Evolutionary conservation across 2,329 filamentous ascomycete species (phyloP).

Genomic region (Clathrospora elynae): DNA sequence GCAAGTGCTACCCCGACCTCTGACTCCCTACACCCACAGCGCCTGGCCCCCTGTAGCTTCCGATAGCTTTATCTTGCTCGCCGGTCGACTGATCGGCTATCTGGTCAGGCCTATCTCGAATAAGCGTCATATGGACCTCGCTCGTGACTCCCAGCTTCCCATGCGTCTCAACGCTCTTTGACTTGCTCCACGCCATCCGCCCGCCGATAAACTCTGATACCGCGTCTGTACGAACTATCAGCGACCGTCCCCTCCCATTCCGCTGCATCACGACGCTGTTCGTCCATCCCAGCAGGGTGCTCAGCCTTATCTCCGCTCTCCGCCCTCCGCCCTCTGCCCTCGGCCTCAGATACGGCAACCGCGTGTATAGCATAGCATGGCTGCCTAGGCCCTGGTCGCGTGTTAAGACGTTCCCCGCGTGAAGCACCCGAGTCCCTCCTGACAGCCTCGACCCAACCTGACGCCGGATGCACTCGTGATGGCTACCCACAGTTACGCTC

Average conservation of each 20-base stretch:
- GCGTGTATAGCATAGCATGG: slow-evolving; percentile 34
- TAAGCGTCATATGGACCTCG: slow-evolving; percentile 43
- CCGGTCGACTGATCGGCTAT: slow-evolving; percentile 14
- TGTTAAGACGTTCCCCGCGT: slow-evolving; percentile 28
- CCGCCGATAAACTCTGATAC: slow-evolving; percentile 3
- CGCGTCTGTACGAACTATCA: slow-evolving; percentile 1
- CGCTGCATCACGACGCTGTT: slow-evolving; percentile 18
- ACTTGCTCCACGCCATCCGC: slow-evolving; percentile 20
- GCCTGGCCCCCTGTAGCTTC: slow-evolving; percentile 21
- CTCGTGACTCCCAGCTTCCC: slow-evolving; percentile 38
- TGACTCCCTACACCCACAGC: slow-evolving; percentile 19
- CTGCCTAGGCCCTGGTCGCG: slow-evolving; percentile 42
- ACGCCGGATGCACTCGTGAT: slow-evolving; percentile 46
- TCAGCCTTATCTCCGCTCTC: slow-evolving; percentile 41
- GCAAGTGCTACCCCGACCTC: slow-evolving; percentile 20
- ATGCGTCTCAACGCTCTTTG: slow-evolving; percentile 32
- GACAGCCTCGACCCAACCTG: slow-evolving; percentile 32
- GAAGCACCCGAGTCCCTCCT: slow-evolving; percentile 34
- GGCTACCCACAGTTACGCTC: slow-evolving; percentile 41
- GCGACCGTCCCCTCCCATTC: slow-evolving; percentile 2
- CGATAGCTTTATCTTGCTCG: slow-evolving; percentile 14
- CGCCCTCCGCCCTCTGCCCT: slow-evolving; percentile 18
- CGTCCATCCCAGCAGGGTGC: slow-evolving; percentile 27
- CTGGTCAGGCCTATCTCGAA: slow-evolving; percentile 23
- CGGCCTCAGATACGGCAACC: slow-evolving; percentile 17